phyloP scores from a whole-genome alignment of 208 protist species.

The Leishmania martiniquensis region DNA sequence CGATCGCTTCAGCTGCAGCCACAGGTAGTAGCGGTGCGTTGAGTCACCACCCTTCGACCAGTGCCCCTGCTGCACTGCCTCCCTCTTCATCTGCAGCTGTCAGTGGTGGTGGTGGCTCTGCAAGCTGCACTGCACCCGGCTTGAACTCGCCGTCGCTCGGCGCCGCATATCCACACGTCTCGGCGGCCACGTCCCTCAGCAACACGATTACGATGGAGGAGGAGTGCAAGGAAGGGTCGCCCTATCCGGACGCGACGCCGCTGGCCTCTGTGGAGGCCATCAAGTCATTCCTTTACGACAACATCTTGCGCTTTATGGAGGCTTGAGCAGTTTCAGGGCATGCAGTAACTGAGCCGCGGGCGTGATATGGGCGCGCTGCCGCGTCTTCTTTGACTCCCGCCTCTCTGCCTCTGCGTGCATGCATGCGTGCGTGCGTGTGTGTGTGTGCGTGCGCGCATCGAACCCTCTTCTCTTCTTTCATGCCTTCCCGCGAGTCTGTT shows the following conservation, averaged over 20 bases:
- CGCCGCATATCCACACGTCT: constrained; percentile 12
- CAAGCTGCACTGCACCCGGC: background rate
- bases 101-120: background rate
- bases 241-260: constrained; percentile 32
- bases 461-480: background rate
- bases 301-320: constrained; percentile 32
- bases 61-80: constrained; percentile 9
- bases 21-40: background rate
- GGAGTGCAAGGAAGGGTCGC: constrained; percentile 31
- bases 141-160: constrained; percentile 21
- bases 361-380: background rate
- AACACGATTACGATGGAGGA: constrained; percentile 28
- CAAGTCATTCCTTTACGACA: constrained; percentile 59
- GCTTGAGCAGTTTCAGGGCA: background rate
- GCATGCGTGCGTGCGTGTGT: background rate
- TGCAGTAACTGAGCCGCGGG: no score
- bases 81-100: background rate
- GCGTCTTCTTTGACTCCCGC: background rate
- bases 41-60: background rate
- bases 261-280: constrained; percentile 44
- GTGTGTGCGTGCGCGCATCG: no score
- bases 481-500: background rate
- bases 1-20: background rate
- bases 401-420: background rate
- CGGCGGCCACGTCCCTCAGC: constrained; percentile 29